Evolutionary conservation across 768 basidiomycete genomes (phyloP).

Genomic region (Kwoniella pini): DNA sequence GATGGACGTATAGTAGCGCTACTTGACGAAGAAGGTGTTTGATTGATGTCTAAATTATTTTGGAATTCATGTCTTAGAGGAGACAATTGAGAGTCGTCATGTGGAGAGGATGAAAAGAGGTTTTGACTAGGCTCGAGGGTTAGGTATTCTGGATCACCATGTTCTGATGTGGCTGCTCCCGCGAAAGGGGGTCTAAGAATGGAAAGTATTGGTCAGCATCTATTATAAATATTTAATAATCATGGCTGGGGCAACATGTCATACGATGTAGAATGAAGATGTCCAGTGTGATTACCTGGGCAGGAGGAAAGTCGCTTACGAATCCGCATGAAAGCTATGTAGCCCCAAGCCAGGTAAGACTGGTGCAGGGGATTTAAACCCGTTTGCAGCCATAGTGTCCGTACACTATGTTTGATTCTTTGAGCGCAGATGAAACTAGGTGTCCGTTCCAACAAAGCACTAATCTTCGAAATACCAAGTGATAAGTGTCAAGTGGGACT

Average conservation of each 20-base stretch:
- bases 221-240: neutral
- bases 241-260: neutral
- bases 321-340: constrained; percentile 51
- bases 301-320: constrained; percentile 22
- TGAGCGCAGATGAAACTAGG: too few species aligned
- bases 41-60: neutral
- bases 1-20: neutral
- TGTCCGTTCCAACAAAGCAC: too few species aligned
- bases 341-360: constrained; percentile 51
- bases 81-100: constrained; percentile 4
- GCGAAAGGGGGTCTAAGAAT: constrained; percentile 42
- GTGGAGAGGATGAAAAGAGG: constrained; percentile 1
- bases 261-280: neutral
- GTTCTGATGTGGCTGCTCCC: constrained; percentile 29
- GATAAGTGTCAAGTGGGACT: too few species aligned
- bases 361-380: constrained; percentile 46
- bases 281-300: neutral
- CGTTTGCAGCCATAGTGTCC: constrained; percentile 19
- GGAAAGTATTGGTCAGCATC: neutral
- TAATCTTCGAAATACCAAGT: too few species aligned
- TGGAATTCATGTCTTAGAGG: neutral
- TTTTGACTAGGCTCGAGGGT: constrained; percentile 24
- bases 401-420: neutral
- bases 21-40: neutral
- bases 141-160: constrained; percentile 34